phyloP scores from a whole-genome alignment of 768 basidiomycete species.

The Podaxis pistillaris region DNA sequence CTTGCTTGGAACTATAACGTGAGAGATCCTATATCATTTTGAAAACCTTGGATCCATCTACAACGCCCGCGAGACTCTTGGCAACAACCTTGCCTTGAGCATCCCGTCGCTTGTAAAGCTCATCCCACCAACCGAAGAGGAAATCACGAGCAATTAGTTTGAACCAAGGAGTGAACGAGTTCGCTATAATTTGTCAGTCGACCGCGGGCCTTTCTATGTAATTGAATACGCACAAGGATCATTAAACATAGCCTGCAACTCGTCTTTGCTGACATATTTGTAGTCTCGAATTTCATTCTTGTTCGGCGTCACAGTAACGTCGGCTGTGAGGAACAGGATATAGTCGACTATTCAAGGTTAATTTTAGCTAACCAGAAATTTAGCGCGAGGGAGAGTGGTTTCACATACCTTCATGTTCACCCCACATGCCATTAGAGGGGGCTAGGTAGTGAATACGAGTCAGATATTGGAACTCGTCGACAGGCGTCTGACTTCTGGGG shows the following conservation, averaged over 20 bases:
- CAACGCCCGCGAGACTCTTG: conserved; percentile 60
- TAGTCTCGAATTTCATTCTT: conserved; percentile 88
- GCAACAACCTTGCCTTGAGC: conserved; percentile 59
- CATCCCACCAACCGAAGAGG: conserved; percentile 98
- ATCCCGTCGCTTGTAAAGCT: conserved; percentile 64
- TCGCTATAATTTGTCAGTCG: conserved; percentile 43
- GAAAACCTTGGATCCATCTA: conserved; percentile 72
- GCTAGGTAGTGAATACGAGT: conserved; percentile 98
- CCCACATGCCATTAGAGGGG: conserved; percentile 90
- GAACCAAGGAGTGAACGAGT: conserved; percentile 98
- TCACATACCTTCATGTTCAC: conserved; percentile 90
- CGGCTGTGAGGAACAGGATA: conserved; percentile 89
- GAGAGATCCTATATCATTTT: conserved; percentile 31
- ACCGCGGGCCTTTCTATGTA: background rate
- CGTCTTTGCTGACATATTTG: conserved; percentile 89
- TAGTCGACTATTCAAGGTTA: conserved; percentile 77
- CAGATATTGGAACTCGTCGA: conserved; percentile 89
- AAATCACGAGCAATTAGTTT: conserved; percentile 96
- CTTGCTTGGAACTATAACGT: background rate
- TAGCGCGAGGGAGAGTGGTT: background rate
- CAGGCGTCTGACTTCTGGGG: conserved; percentile 68
- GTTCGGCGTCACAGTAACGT: conserved; percentile 82
- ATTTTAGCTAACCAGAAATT: background rate
- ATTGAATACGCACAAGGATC: conserved; percentile 53
- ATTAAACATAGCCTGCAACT: conserved; percentile 89